Conservation (phyloP, 2,329 filamentous ascomycete genomes). For the Pseudopithomyces chartarum region DNA sequence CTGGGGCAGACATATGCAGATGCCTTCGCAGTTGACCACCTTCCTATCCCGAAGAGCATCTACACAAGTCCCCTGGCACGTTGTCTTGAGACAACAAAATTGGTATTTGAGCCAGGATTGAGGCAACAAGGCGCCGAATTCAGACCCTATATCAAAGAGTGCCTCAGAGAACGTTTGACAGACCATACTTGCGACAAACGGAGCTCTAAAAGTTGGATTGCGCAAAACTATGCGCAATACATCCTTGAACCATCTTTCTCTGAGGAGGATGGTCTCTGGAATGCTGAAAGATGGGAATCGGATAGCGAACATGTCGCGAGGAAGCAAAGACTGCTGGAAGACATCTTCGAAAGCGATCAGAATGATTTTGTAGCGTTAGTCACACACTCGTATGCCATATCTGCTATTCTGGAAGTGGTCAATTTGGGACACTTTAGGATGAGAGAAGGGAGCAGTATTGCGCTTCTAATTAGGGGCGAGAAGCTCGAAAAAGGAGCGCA, state of each 20-base stretch:
- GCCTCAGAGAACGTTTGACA: conserved; percentile 64
- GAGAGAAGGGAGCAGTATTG: not conserved
- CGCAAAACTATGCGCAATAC: conserved; percentile 54
- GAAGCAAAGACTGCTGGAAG: conserved; percentile 46
- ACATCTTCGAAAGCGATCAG: conserved; percentile 53
- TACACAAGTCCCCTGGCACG: conserved; percentile 65
- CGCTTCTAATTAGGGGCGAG: not conserved
- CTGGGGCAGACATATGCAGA: conserved; percentile 61
- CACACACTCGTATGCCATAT: conserved; percentile 43
- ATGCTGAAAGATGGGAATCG: conserved; percentile 56
- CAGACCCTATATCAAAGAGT: conserved; percentile 63
- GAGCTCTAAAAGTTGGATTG: conserved; percentile 57
- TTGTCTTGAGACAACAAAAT: conserved; percentile 62
- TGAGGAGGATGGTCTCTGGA: conserved; percentile 29
- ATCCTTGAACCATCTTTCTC: conserved; percentile 11
- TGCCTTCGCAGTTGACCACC: conserved; percentile 27
- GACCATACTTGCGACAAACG: conserved; percentile 68
- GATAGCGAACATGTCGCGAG: not conserved
- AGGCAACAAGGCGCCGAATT: conserved; percentile 57
- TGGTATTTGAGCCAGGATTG: conserved; percentile 61
- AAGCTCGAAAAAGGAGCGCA: not conserved
- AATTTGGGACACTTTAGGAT: conserved; percentile 25
- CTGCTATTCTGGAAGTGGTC: too few relatives aligned
- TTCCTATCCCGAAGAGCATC: conserved; percentile 64
- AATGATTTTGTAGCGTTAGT: conserved; percentile 55